Conservation (phyloP, 208 protist species). For the Acanthamoeba royreba region DNA sequence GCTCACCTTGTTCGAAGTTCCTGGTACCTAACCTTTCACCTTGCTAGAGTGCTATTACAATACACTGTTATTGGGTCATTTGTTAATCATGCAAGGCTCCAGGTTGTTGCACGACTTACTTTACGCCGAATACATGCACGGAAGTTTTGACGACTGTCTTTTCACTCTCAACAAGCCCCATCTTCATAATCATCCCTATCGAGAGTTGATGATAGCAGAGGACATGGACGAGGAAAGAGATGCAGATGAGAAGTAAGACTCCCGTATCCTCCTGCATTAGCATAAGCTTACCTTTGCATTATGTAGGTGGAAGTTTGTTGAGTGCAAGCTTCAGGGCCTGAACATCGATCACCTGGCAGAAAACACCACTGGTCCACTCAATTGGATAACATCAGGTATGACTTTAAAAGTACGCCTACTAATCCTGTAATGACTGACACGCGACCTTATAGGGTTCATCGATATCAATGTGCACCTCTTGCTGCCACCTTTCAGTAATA, state of each 20-base stretch:
- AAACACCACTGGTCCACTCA: neutral
- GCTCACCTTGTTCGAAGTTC: neutral
- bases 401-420: neutral
- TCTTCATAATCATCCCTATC: neutral
- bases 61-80: neutral
- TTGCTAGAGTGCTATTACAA: neutral
- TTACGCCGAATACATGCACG: neutral
- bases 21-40: neutral
- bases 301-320: neutral
- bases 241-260: neutral
- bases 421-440: neutral
- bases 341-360: neutral
- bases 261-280: neutral
- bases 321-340: neutral
- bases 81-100: neutral
- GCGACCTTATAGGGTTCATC: neutral
- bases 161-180: constrained; percentile 23
- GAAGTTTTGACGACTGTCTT: neutral
- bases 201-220: neutral
- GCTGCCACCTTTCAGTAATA: neutral
- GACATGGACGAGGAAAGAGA: neutral
- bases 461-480: neutral
- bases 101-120: neutral
- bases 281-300: neutral
- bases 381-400: neutral